Evolutionary conservation across 176 grass and related monocot genomes (phyloP), one percentile per base, ranked within the genome.

Genomic region (Ampelocalamus luodianensis): DNA sequence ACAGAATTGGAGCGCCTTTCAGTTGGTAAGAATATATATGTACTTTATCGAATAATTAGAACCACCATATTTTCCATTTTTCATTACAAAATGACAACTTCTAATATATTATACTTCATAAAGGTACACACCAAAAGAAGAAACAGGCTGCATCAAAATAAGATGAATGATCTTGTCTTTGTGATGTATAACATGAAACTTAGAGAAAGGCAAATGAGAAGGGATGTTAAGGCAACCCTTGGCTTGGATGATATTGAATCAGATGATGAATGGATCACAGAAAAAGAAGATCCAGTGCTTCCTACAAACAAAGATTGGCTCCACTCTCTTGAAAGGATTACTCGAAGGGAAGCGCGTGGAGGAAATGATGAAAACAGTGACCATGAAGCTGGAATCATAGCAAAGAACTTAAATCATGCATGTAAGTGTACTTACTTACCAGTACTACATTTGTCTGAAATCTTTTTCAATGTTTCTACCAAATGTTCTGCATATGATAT

Each of bases 131-230:
- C 66, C 10, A 43, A 69, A 38, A 11, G 16, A 43, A 42, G 38
- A 69, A 69, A 40, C 3, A 1, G 9, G 1, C 12, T 69, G 20
- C 66, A 43, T 16, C 66, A 69, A 69, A 8, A 69, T 4, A 69
- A 43, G 18, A 69, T 69, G 66, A 69, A 69, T n/a, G 66, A 69
- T 43, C 17, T 69, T n/a, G 66, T 69, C 38, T 69, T 69, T n/a
- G 66, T 43, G 3, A 69, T 69, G 66, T 69, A 69, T 10, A 69
- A n/a, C 42, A 1, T 43, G 38, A 69, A 69, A 4, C 6, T 69
- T 18, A 22, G 20, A 10, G 37, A 68, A 8, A 67, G 65, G 36
- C 37, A 68, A 68, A 16, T 16, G 2, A 68, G 37, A 68, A 68
- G 65, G 20, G 45, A 3, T n/a, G 11, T 24, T 20, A 68, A 68